Percentiles rank a stretch among this genome's conserved stretches.
Evolutionary conservation across 495 filamentous ascomycete genomes (phyloP).

Genomic region (Choiromyces venosus): DNA sequence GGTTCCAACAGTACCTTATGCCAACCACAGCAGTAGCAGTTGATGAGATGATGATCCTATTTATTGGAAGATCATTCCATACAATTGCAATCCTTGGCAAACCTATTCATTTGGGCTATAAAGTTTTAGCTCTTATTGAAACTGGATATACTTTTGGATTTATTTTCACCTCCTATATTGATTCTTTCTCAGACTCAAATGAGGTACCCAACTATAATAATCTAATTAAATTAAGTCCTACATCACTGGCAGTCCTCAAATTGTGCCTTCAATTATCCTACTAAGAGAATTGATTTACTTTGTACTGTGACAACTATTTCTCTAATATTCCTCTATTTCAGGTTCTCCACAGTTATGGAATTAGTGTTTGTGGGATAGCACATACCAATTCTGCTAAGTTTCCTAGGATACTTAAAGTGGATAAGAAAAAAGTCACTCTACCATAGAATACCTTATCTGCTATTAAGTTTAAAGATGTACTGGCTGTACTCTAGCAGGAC

Average conservation of each 20-base stretch:
- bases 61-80: conserved; percentile 7
- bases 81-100: conserved; percentile 15
- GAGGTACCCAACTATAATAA: neutral
- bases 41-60: conserved; percentile 18
- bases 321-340: conserved; percentile 4
- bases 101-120: conserved; percentile 6
- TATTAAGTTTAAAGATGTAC: too few relatives aligned
- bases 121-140: conserved; percentile 8
- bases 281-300: neutral
- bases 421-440: too few relatives aligned
- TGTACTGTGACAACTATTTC: too few relatives aligned
- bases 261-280: too few relatives aligned
- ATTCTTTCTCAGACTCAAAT: neutral
- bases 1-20: conserved; percentile 1
- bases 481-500: conserved; percentile 3
- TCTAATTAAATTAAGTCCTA: neutral
- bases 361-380: neutral
- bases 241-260: neutral
- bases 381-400: neutral
- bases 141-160: neutral
- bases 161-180: neutral
- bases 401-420: neutral
- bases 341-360: neutral
- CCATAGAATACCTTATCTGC: too few relatives aligned
- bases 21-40: conserved; percentile 9